phyloP scores from a whole-genome alignment of 306 rosid genomes.

The Glycine tomentella region DNA sequence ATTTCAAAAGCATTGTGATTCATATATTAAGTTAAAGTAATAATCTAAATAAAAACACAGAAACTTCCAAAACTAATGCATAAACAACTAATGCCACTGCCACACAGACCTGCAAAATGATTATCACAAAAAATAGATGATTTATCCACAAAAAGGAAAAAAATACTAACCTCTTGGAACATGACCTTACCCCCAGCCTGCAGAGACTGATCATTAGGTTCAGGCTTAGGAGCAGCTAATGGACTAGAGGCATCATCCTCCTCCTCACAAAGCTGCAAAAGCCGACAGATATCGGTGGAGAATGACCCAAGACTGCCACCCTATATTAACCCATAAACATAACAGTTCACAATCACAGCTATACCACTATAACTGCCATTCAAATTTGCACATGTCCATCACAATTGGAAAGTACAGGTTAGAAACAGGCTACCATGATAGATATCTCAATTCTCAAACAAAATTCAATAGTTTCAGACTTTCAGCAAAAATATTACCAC shows the following conservation, averaged over 20 bases:
- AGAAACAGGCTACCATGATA: conserved; percentile 35
- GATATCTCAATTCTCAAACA: conserved; percentile 33
- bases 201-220: conserved; percentile 79
- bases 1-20: not conserved
- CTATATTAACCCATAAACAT: conserved; percentile 65
- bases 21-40: conserved; percentile 14
- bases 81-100: conserved; percentile 10
- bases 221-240: conserved; percentile 73
- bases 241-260: conserved; percentile 99
- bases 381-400: conserved; percentile 36
- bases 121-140: not conserved
- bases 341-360: conserved; percentile 61
- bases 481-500: conserved; percentile 5
- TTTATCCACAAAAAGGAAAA: conserved; percentile 12
- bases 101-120: conserved; percentile 10
- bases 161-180: conserved; percentile 68
- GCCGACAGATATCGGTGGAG: conserved; percentile 91
- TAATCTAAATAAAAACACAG: conserved; percentile 5
- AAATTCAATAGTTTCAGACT: conserved; percentile 30
- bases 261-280: conserved; percentile 93
- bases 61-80: conserved; percentile 9
- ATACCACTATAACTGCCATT: conserved; percentile 44
- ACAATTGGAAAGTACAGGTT: conserved; percentile 35
- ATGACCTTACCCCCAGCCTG: conserved; percentile 67
- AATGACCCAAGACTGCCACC: conserved; percentile 97